Percentiles rank a stretch among this genome's conserved stretches.
Evolutionary conservation across 1,284 basidiomycete genomes (phyloP).

Genomic region (Vanrija pseudolonga): DNA sequence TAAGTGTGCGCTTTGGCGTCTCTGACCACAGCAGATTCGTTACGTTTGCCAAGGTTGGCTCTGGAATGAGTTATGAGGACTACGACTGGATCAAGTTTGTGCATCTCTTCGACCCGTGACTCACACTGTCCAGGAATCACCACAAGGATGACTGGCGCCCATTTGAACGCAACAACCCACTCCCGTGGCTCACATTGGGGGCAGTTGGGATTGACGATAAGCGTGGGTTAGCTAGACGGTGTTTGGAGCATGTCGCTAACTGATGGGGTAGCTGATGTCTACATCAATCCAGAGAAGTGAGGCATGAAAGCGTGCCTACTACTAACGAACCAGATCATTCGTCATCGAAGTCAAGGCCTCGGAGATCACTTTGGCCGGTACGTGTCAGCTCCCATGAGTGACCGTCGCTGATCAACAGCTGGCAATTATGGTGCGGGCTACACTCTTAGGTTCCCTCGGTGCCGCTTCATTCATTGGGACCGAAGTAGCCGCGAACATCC

Average conservation of each 20-base stretch:
- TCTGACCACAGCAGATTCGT: constrained; percentile 29
- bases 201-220: constrained; percentile 44
- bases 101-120: no score
- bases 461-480: constrained; percentile 63
- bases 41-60: constrained; percentile 75
- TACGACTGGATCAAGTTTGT: constrained; percentile 64
- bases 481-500: constrained; percentile 35
- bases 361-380: constrained; percentile 72
- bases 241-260: background rate
- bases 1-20: constrained; percentile 36
- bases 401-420: constrained; percentile 55
- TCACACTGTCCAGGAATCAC: constrained; percentile 30
- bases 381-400: constrained; percentile 16
- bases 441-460: constrained; percentile 76
- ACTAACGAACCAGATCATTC: constrained; percentile 39
- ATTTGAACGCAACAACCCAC: constrained; percentile 42
- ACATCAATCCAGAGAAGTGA: constrained; percentile 49
- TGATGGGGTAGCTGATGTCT: constrained; percentile 46
- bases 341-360: constrained; percentile 86
- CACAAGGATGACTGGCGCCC: constrained; percentile 44
- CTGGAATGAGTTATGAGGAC: constrained; percentile 76
- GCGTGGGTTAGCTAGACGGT: constrained; percentile 31
- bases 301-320: background rate
- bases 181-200: constrained; percentile 43
- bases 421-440: constrained; percentile 38